Evolutionary conservation across 2,329 filamentous ascomycete genomes (phyloP), one percentile per base, ranked within the genome.

Genomic region (Botryotinia globosa): DNA sequence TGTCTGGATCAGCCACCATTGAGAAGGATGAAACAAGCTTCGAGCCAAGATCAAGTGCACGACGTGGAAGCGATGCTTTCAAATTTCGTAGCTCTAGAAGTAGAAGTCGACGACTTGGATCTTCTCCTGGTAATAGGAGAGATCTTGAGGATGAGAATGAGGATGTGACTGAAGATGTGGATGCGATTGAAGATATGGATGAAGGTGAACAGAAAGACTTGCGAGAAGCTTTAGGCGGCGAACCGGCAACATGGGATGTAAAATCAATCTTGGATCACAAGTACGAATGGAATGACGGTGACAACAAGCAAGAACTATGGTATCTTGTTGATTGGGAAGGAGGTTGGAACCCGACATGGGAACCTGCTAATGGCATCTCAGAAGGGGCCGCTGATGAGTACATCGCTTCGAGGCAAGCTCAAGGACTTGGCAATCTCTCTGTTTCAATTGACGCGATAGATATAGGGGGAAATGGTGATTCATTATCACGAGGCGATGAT

Each of bases 301-400:
- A 51, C 12, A 48, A 65, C 20, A 74, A 73, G 29, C 62, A 39
- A 25, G 59, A 73, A 10, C 32, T 71, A 4, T 75, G 73, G 48
- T 81, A 79, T 51, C 59, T 76, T 2, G 76, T 80, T 29, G 75
- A 77, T 56, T 80, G 80, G 80, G 75, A 74, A 12, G 79, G 78
- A 1, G 62, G 77, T 54, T 76, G 70, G 54, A 51, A 69, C 10
- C 61, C 77, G 45, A 74, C 77, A 1, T 80, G 79, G 79, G 78
- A 81, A 48, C 77, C 77, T 12, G 76, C 72, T 9, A 67, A 73
- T 12, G 76, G 77, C 69, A 73, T 81, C 14, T 73, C 72, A 9
- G 16, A 59, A 1, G 72, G 42, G 5, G 51, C 70, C 25, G 73
- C 76, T n/a, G n/a, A 64, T 25, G 69, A 71, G 8, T 78, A 75